Evolutionary conservation across 169 alveolate genomes (phyloP).

Genomic region (Eimeria zaria): DNA sequence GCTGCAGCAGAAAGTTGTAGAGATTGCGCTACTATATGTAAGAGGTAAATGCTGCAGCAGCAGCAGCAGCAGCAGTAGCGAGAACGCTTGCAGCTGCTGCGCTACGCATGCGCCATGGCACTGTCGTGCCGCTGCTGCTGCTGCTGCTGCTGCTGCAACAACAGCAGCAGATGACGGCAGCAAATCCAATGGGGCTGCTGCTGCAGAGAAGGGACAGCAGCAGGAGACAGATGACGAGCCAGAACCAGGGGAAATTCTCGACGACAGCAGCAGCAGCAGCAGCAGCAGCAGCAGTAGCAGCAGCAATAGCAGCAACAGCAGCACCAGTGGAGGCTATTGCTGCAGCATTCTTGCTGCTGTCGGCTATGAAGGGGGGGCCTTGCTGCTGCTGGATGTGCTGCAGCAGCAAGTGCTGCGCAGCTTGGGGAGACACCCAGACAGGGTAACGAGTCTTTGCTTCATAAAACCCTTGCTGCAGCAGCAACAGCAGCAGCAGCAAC

Average conservation of each 20-base stretch:
- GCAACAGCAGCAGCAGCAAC: conserved; percentile 53
- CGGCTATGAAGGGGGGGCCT: conserved; percentile 43
- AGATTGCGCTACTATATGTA: not conserved
- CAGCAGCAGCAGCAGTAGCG: conserved; percentile 56
- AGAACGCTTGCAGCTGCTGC: not conserved
- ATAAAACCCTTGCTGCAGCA: not conserved
- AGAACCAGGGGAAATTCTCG: conserved; percentile 20
- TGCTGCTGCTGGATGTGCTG: conserved; percentile 38
- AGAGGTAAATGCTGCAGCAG: conserved; percentile 26
- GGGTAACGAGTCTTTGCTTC: conserved; percentile 4
- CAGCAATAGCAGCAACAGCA: conserved; percentile 16
- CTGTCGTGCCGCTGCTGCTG: not conserved
- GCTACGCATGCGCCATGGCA: not conserved
- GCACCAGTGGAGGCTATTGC: not conserved
- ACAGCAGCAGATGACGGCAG: not conserved
- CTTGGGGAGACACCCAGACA: not conserved
- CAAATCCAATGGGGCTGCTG: not conserved
- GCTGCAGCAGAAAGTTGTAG: conserved; percentile 13
- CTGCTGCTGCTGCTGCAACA: not conserved
- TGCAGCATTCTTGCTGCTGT: conserved; percentile 53
- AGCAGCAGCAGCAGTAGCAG: not conserved
- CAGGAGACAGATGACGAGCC: not conserved
- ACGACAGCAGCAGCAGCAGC: not conserved
- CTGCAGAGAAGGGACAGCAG: not conserved
- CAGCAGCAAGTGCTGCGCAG: conserved; percentile 41